Conservation (phyloP, 2,329 filamentous ascomycete species). For the Herpotrichia juniperi region DNA sequence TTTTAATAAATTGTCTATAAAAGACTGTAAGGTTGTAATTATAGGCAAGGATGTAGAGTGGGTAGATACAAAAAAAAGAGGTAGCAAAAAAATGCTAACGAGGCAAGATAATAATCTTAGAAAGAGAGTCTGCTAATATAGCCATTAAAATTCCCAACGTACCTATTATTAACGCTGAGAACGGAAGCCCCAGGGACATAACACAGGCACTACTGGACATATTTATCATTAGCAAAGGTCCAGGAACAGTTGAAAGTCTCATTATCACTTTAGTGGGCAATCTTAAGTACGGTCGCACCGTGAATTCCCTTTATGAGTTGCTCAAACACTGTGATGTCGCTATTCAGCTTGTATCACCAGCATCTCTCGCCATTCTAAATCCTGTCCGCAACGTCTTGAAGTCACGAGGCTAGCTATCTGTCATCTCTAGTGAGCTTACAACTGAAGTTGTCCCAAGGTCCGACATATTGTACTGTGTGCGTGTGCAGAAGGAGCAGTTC, state of each 20-base stretch:
- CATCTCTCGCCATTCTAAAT: conserved; percentile 75
- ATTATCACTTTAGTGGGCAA: conserved; percentile 97
- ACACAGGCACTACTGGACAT: conserved; percentile 97
- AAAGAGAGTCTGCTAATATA: conserved; percentile 75
- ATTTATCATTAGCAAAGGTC: conserved; percentile 97
- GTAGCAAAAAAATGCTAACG: too few relatives aligned
- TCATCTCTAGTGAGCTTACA: conserved; percentile 79
- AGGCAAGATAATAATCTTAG: too few relatives aligned
- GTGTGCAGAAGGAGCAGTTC: conserved; percentile 97
- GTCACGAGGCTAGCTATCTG: conserved; percentile 75
- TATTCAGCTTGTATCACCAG: conserved; percentile 88
- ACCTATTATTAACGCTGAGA: conserved; percentile 95
- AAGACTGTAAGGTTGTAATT: too few relatives aligned
- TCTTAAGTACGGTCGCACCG: conserved; percentile 88
- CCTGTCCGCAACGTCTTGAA: conserved; percentile 76
- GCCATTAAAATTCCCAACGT: conserved; percentile 88
- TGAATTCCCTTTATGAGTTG: conserved; percentile 93
- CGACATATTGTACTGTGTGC: conserved; percentile 95
- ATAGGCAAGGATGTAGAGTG: too few relatives aligned
- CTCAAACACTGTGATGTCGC: conserved; percentile 95
- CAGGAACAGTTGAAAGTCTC: conserved; percentile 92
- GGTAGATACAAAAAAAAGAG: too few relatives aligned
- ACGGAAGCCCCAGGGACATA: conserved; percentile 93
- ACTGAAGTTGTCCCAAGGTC: conserved; percentile 83
- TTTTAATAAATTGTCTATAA: too few relatives aligned